These are phyloP conservation scores for Trichoderma arundinaceum DNA, from an alignment of 2,329 filamentous ascomycete species.

Conservation along the genomic window DNA sequence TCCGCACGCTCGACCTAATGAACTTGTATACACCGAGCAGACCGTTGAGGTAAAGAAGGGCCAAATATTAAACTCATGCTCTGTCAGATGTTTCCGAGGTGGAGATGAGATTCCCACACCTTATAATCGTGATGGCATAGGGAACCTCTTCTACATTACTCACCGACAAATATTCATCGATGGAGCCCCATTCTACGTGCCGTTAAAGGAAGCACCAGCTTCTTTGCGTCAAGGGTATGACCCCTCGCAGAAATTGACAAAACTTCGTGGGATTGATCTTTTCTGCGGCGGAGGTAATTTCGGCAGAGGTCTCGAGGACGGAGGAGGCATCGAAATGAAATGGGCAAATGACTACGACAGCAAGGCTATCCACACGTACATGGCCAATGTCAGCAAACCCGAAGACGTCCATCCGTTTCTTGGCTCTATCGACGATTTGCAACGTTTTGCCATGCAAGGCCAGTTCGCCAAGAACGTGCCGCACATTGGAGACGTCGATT, in stretches of 20 bases:
- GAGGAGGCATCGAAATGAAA: conserved; percentile 66
- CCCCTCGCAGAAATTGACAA: conserved; percentile 44
- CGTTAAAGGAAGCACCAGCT: conserved; percentile 45
- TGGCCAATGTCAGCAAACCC: conserved; percentile 63
- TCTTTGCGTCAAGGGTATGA: conserved; percentile 62
- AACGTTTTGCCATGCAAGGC: conserved; percentile 61
- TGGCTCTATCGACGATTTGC: conserved; percentile 74
- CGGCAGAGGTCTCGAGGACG: conserved; percentile 76
- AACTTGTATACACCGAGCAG: conserved; percentile 62
- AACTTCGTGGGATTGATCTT: conserved; percentile 68
- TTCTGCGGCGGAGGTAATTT: conserved; percentile 82
- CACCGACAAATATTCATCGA: conserved; percentile 39
- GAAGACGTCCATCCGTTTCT: conserved; percentile 61
- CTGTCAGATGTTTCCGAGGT: conserved; percentile 60
- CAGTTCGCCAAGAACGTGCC: conserved; percentile 57
- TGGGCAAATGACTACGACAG: conserved; percentile 71
- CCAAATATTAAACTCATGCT: conserved; percentile 61
- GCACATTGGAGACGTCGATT: conserved; percentile 65
- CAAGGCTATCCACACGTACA: conserved; percentile 72
- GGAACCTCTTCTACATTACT: conserved; percentile 69
- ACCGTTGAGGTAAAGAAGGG: conserved; percentile 45
- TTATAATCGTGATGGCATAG: conserved; percentile 69
- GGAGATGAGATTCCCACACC: conserved; percentile 60
- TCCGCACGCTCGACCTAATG: conserved; percentile 54
- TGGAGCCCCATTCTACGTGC: conserved; percentile 38